These are phyloP conservation scores for Ascochyta pisi DNA, from an alignment of 2,329 filamentous ascomycete genomes.

Conservation along the genomic window DNA sequence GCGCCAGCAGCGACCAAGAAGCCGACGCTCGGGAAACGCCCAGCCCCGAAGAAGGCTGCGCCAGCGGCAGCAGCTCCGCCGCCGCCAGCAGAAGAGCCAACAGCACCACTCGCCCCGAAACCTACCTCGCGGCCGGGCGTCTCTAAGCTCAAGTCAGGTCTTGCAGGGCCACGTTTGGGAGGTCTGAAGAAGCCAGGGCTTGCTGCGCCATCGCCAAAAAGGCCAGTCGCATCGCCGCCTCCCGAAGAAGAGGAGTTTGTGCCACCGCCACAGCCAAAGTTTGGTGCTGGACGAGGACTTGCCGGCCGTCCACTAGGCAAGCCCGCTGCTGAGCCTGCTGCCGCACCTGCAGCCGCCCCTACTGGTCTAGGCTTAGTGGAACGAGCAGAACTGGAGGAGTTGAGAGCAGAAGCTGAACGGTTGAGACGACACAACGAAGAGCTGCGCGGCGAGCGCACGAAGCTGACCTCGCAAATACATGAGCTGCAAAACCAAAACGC, in stretches of 20 bases:
- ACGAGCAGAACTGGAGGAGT: slow-evolving; percentile 88
- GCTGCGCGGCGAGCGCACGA: slow-evolving; percentile 79
- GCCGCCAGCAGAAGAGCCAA: slow-evolving; percentile 53
- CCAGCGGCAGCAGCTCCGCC: slow-evolving; percentile 48
- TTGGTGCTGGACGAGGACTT: slow-evolving; percentile 74
- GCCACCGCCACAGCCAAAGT: slow-evolving; percentile 61
- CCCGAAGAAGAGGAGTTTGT: slow-evolving; percentile 53
- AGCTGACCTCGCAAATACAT: slow-evolving; percentile 83
- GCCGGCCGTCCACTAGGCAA: slow-evolving; percentile 86
- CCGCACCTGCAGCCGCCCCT: slow-evolving; percentile 56
- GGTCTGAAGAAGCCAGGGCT: slow-evolving; percentile 53
- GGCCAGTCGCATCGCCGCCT: slow-evolving; percentile 57
- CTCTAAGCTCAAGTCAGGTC: slow-evolving; percentile 52
- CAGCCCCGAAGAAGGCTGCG: slow-evolving; percentile 60
- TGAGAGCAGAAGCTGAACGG: slow-evolving; percentile 82
- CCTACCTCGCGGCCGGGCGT: slow-evolving; percentile 60
- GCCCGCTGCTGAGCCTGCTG: slow-evolving; percentile 73
- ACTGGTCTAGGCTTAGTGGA: slow-evolving; percentile 80
- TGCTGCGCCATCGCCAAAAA: slow-evolving; percentile 48
- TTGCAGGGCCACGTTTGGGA: slow-evolving; percentile 46
- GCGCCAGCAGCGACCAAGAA: slow-evolving; percentile 51
- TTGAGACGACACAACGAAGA: slow-evolving; percentile 79
- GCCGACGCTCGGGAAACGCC: slow-evolving; percentile 57
- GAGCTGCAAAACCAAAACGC: slow-evolving; percentile 98
- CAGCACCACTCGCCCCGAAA: slow-evolving; percentile 65